A percentile compares a stretch with the other conserved stretches of the same genome.
Conservation (phyloP, 495 filamentous ascomycete genomes). For the Talaromyces stipitatus region DNA sequence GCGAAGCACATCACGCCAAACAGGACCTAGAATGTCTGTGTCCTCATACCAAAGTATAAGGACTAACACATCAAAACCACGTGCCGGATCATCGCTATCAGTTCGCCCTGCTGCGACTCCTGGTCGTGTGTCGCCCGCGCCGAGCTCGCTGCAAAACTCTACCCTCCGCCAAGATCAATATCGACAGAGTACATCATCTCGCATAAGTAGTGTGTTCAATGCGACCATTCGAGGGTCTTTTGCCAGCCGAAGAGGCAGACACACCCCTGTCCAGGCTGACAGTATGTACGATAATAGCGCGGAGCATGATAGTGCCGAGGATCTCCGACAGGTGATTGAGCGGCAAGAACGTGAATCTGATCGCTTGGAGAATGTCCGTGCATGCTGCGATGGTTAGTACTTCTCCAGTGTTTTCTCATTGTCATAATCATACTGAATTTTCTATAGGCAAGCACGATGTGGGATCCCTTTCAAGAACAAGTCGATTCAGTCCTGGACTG, state of each 20-base stretch:
- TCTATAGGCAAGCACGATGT: constrained; percentile 57
- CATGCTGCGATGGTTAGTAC: constrained; percentile 88
- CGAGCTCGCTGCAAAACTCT: constrained; percentile 36
- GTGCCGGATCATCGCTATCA: constrained; percentile 38
- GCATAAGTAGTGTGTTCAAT: constrained; percentile 35
- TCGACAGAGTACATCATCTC: constrained; percentile 31
- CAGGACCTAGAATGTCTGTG: constrained; percentile 57
- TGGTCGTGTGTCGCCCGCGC: constrained; percentile 34
- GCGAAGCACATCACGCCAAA: constrained; percentile 44
- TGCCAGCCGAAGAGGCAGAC: constrained; percentile 29
- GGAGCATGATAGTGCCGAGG: constrained; percentile 66
- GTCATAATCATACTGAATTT: constrained; percentile 3
- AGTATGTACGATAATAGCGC: constrained; percentile 64
- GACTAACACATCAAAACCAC: constrained; percentile 47
- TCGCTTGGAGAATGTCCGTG: constrained; percentile 86
- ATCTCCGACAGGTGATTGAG: constrained; percentile 67
- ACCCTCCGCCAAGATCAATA: constrained; percentile 29
- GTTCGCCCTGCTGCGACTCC: constrained; percentile 33
- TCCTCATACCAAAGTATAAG: constrained; percentile 77
- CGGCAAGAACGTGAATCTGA: constrained; percentile 65
- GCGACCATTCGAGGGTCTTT: constrained; percentile 41
- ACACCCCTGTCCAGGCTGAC: constrained; percentile 23
- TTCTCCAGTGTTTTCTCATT: background rate
- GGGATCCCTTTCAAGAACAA: constrained; percentile 38
- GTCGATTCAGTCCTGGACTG: constrained; percentile 34